Base-by-base conservation (phyloP, 2,329 filamentous ascomycete genomes). In the Fusarium fujikuroi region DNA sequence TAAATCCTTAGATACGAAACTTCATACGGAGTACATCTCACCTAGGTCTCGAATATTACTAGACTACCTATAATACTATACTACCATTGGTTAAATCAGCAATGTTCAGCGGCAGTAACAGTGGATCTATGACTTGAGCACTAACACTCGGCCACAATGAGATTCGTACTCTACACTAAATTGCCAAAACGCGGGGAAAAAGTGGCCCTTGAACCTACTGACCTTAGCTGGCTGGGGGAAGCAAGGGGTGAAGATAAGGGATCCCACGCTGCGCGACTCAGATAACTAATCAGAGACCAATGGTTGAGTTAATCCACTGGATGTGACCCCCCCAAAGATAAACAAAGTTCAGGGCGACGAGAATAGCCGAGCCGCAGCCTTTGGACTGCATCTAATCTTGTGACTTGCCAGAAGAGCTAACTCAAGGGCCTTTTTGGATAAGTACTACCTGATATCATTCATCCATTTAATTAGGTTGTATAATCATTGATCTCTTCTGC, bases 81-180 rank as follows among this genome's bases (percentile, higher is more conserved):
- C 23, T 8, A 2, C 3, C 6, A 57, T 57, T 57, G 53, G 53
- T 15, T 12, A 8, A 16, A 25, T 7, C 3, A 12, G 16, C 11
- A 21, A 46, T 16, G 2, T 25, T 9, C 7, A 0, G 30, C 14
- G 2, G n/a, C 19, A 34, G 5, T 12, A 4, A 46, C 7, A 10
- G 21, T 46, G 23, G 39, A 25, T 21, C 14, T 1, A 7, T 7
- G 14, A 7, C 39, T 19, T 4, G 0, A 15, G 3, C 18, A 23
- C 53, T 57, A 57, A 34, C 53, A 7, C 2, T 0, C 6, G 18
- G 12, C 11, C 9, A 12, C n/a, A 11, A 5, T 9, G 11, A 23
- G 7, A 7, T 7, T 11, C 7, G 37, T 57, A 44, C 39, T 15
- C 6, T 19, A 34, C 53, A 25, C 28, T 21, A 34, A 16, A 15